A percentile compares a stretch with the other conserved stretches of the same genome.
These are phyloP conservation scores for Sclerotinia nivalis DNA, from an alignment of 2,329 filamentous ascomycete genomes.

Conservation along the genomic window DNA sequence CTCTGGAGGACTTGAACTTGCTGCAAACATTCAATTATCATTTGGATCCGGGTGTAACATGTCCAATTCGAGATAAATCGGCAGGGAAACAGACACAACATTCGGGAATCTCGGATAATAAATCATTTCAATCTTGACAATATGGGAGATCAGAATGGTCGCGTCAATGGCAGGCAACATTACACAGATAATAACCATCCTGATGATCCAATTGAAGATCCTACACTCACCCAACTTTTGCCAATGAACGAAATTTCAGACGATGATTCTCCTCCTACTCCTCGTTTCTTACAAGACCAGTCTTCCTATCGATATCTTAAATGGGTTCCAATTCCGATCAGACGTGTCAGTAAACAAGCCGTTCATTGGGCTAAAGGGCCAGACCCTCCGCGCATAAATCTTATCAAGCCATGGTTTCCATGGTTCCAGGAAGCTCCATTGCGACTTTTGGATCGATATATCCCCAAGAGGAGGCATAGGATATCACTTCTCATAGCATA, in stretches of 20 bases:
- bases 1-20: not conserved
- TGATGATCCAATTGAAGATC: conserved; percentile 39
- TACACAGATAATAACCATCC: conserved; percentile 35
- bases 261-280: conserved; percentile 50
- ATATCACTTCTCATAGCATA: conserved; percentile 59
- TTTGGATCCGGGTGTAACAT: not conserved
- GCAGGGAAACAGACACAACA: not conserved
- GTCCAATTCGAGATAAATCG: not conserved
- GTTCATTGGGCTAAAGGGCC: conserved; percentile 58
- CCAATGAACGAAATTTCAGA: conserved; percentile 50
- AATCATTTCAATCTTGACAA: not conserved
- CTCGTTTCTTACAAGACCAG: conserved; percentile 61
- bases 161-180: conserved; percentile 31
- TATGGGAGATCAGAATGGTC: conserved; percentile 27
- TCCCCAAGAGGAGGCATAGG: conserved; percentile 61
- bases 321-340: conserved; percentile 60
- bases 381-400: conserved; percentile 51
- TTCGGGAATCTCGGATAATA: conserved; percentile 20
- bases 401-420: conserved; percentile 63
- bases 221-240: conserved; percentile 31
- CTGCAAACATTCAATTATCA: not conserved
- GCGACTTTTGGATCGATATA: conserved; percentile 59
- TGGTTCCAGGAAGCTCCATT: conserved; percentile 67
- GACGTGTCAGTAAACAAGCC: conserved; percentile 48
- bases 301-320: conserved; percentile 48